These are phyloP conservation scores for Citropsis articulata DNA, from an alignment of 345 rosid genomes.

Conservation along the genomic window DNA sequence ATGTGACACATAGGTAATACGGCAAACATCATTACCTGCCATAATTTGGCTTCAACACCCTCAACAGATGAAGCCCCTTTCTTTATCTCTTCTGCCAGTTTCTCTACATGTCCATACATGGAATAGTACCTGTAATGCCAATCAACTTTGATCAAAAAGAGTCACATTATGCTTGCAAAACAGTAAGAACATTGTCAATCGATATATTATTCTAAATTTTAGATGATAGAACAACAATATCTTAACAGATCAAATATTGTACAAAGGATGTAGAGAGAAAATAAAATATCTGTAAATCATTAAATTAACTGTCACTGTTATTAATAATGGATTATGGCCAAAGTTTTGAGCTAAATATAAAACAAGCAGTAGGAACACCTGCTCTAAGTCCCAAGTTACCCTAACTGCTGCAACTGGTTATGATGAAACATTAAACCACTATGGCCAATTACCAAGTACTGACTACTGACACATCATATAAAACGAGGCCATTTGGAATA, in stretches of 20 bases:
- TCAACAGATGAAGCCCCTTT: constrained; percentile 92
- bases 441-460: background rate
- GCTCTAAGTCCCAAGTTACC: background rate
- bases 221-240: background rate
- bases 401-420: background rate
- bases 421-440: background rate
- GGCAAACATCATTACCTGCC: constrained; percentile 59
- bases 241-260: background rate
- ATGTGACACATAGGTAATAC: background rate
- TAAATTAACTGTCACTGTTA: background rate
- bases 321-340: background rate
- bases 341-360: background rate
- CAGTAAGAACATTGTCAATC: constrained; percentile 1
- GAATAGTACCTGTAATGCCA: constrained; percentile 72
- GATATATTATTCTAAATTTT: background rate
- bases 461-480: background rate
- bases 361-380: background rate
- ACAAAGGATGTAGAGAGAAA: background rate
- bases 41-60: constrained; percentile 90
- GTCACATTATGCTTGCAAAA: background rate
- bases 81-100: constrained; percentile 85
- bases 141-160: constrained; percentile 9
- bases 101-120: constrained; percentile 96
- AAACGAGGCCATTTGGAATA: background rate
- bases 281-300: background rate